Conservation (phyloP, 768 basidiomycete species). For the Lyophyllum atratum region DNA sequence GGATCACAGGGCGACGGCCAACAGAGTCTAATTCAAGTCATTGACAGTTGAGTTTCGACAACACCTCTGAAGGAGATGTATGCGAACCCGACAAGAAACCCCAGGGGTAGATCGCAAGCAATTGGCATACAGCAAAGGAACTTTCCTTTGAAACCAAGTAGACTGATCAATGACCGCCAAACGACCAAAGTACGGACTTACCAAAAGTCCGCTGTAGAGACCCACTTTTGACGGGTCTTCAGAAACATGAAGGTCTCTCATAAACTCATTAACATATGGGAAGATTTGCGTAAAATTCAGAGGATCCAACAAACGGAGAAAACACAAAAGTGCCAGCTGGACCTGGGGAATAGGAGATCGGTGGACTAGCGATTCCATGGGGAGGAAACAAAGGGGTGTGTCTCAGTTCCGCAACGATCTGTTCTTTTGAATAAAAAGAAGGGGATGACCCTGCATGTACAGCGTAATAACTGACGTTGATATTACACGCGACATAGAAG, state of each 20-base stretch:
- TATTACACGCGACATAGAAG: not conserved
- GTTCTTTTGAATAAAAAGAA: not conserved
- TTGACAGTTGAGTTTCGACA: not conserved
- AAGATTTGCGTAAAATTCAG: constrained; percentile 65
- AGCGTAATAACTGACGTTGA: not conserved
- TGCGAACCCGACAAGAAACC: constrained; percentile 53
- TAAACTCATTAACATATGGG: constrained; percentile 70
- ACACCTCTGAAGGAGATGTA: not conserved
- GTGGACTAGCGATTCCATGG: constrained; percentile 1
- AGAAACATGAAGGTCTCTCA: constrained; percentile 53
- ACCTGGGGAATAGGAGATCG: constrained; percentile 17
- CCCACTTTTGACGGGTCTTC: constrained; percentile 58
- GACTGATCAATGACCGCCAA: not conserved
- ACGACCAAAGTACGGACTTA: constrained; percentile 26
- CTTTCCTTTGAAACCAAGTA: constrained; percentile 48
- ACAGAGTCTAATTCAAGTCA: constrained; percentile 46
- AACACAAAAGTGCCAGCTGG: constrained; percentile 55
- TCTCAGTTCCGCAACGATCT: not conserved
- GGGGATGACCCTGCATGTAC: not conserved
- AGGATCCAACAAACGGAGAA: constrained; percentile 56
- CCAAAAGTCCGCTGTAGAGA: constrained; percentile 67
- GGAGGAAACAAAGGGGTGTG: not conserved
- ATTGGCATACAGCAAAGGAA: constrained; percentile 56
- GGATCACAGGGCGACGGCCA: constrained; percentile 63
- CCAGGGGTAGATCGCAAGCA: constrained; percentile 62